phyloP scores from a whole-genome alignment of 257 asterid species.

The Fraxinus cuspidata region DNA sequence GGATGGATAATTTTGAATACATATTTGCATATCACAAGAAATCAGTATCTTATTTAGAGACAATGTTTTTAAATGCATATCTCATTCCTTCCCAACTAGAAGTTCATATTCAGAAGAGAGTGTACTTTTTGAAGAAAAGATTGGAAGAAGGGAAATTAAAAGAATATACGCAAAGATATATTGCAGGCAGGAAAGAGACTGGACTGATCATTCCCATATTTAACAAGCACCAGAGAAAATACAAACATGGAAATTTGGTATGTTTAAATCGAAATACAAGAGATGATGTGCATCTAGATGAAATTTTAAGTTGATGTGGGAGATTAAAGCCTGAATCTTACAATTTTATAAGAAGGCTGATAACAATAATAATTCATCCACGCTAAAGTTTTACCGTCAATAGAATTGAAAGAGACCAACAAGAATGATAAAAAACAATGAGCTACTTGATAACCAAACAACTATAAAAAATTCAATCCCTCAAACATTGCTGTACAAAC shows the following conservation, averaged over 20 bases:
- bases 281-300: not conserved
- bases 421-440: not conserved
- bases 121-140: not conserved
- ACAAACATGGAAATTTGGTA: not conserved
- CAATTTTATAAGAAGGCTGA: not conserved
- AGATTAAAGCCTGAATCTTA: not conserved
- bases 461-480: too few relatives aligned
- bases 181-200: not conserved
- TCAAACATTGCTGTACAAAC: not conserved
- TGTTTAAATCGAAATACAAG: not conserved
- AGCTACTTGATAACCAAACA: too few relatives aligned
- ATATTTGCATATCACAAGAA: not conserved
- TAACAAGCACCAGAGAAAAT: not conserved
- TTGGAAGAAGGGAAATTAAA: not conserved
- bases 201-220: not conserved
- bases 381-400: not conserved
- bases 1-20: not conserved
- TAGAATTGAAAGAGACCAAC: not conserved
- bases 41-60: not conserved
- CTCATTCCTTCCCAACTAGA: not conserved
- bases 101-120: not conserved
- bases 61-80: not conserved
- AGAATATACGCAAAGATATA: too few relatives aligned
- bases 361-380: not conserved
- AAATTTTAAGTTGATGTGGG: not conserved